Evolutionary conservation across 805 yeast species (phyloP).

Genomic region (Metschnikowia borealis): DNA sequence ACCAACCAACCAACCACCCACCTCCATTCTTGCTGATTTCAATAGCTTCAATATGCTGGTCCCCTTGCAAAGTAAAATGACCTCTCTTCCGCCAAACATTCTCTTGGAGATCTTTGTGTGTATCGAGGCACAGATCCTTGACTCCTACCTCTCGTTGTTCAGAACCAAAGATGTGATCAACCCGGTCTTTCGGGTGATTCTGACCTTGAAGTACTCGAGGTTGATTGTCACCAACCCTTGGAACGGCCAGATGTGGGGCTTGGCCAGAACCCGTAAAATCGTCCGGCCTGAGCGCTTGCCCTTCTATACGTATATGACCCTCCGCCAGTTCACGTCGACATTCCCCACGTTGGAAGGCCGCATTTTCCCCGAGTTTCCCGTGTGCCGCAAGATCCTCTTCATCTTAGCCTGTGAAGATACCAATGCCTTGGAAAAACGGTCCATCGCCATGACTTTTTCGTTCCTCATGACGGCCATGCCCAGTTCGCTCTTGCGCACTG

Average conservation of each 20-base stretch:
- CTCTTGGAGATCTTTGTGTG: constrained; percentile 3
- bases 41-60: constrained; percentile 2
- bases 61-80: neutral
- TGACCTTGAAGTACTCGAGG: constrained; percentile 5
- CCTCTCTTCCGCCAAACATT: neutral
- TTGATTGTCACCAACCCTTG: constrained; percentile 7
- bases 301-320: neutral
- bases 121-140: neutral
- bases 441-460: neutral
- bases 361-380: constrained; percentile 4
- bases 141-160: neutral
- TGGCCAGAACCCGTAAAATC: constrained; percentile 5
- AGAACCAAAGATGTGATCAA: neutral
- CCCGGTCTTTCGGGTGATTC: constrained; percentile 4
- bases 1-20: neutral
- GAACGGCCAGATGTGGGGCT: constrained; percentile 4
- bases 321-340: constrained; percentile 3
- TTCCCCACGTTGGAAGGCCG: neutral
- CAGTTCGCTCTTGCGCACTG: neutral
- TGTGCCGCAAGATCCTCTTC: neutral
- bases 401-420: constrained; percentile 4
- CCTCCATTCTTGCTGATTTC: neutral
- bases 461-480: constrained; percentile 4
- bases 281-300: constrained; percentile 3
- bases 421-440: neutral